Evolutionary conservation across 495 filamentous ascomycete genomes (phyloP), one percentile per base, ranked within the genome.

Genomic region (Amphirosellinia nigrospora): DNA sequence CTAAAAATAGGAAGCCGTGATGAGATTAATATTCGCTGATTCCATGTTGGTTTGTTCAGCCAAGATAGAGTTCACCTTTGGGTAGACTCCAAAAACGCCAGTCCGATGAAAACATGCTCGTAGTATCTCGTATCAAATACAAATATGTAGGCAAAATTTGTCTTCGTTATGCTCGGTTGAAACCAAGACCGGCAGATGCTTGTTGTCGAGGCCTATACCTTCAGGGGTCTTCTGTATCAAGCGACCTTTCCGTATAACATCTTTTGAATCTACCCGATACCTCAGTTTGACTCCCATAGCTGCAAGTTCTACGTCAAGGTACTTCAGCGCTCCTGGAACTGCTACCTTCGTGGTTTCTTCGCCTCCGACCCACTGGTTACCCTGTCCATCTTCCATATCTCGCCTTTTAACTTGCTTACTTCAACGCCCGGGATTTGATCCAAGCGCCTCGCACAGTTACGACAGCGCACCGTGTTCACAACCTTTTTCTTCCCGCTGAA

Each of bases 251-350:
- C 81, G 81, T 45, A 81, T 77, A 66, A 72, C 78, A 64, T 86
- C 84, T 72, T 81, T 83, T 53, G 86, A 89, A 56, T 86, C 89
- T 39, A 98, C 88, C 80, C 90, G 90, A 80, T 96, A 99, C 85
- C 91, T 94, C 85, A 97, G 89, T 76, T 91, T 87, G 60, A 97
- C 89, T 61, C 94, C 94, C 94, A 97, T 98, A 50, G 94, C 92
- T 50, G 93, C 92, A 71, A 99, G 82, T 78, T 99, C 96, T 7
- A 97, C 94, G 85, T 99, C 96, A 70, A 99, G 78, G 84, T 93
- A 98, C 80, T 90, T 91, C 73, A 99, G 80, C 58, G 97, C 96
- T 65, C 94, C 95, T 0, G 96, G 96, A 60, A 99, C 92, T 62
- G 92, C 94, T 70, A 98, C 94, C 56, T 95, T 81, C 34, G 96